Conservation (phyloP, 306 rosid species). For the Delonix regia region DNA sequence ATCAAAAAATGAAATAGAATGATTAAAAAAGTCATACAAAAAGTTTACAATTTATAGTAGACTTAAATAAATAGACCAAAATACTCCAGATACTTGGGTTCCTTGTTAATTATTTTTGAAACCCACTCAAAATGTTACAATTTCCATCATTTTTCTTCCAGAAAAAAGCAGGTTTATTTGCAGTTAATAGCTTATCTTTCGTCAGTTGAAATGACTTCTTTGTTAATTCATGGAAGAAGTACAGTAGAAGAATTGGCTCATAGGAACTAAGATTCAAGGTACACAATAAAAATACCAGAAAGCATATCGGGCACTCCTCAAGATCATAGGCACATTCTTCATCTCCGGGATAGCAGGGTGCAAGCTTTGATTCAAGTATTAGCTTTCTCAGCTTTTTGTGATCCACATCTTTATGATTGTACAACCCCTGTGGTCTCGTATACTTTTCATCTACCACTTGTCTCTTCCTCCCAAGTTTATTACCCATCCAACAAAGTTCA, state of each 20-base stretch:
- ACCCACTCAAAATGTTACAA: background rate
- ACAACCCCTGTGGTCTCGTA: slow-evolving; percentile 95
- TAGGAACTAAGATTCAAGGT: background rate
- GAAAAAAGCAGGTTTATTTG: background rate
- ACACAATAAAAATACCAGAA: slow-evolving; percentile 64
- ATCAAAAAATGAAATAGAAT: background rate
- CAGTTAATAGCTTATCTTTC: slow-evolving; percentile 1
- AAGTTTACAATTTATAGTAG: slow-evolving; percentile 15
- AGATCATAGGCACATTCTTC: slow-evolving; percentile 69
- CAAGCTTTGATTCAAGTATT: slow-evolving; percentile 92
- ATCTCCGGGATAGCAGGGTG: slow-evolving; percentile 97
- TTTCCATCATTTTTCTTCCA: background rate
- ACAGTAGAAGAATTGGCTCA: background rate
- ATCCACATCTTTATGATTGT: slow-evolving; percentile 97
- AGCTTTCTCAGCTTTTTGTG: slow-evolving; percentile 96
- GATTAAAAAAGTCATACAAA: slow-evolving; percentile 36
- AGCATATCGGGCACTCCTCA: slow-evolving; percentile 99
- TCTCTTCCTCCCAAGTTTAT: slow-evolving; percentile 76
- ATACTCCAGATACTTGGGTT: background rate
- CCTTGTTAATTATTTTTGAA: background rate
- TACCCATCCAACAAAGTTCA: slow-evolving; percentile 63
- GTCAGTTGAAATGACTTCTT: slow-evolving; percentile 22
- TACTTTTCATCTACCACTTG: slow-evolving; percentile 84
- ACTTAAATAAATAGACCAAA: background rate
- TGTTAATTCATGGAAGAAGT: slow-evolving; percentile 6